phyloP scores from a whole-genome alignment of 2,329 filamentous ascomycete genomes.

The Raffaelea albimanens region DNA sequence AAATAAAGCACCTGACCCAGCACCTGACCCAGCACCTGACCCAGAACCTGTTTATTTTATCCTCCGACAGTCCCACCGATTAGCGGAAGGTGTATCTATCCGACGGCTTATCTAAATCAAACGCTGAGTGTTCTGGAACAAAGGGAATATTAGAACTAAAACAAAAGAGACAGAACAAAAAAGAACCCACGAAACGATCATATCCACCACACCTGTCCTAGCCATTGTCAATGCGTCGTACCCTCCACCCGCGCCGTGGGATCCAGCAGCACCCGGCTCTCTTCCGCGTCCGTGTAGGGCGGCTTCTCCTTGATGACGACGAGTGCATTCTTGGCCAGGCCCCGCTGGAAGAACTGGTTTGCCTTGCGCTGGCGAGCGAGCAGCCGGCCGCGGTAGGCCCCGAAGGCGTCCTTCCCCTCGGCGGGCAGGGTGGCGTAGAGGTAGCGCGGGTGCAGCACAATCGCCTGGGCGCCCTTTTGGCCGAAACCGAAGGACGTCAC shows the following conservation, averaged over 20 bases:
- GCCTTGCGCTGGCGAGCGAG: constrained; percentile 94
- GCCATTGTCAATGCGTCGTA: no score
- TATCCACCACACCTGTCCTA: no score
- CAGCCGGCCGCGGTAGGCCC: constrained; percentile 78
- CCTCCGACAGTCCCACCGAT: no score
- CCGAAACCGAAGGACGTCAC: constrained; percentile 99
- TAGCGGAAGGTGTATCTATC: no score
- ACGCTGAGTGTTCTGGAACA: no score
- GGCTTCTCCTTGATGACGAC: constrained; percentile 91
- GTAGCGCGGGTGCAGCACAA: constrained; percentile 95
- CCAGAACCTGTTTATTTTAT: no score
- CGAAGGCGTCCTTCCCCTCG: constrained; percentile 72
- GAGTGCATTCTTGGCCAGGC: constrained; percentile 93
- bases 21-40: no score
- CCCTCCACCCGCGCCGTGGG: constrained; percentile 84
- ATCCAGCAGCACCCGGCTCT: constrained; percentile 84
- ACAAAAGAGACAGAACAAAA: no score
- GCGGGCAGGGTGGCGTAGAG: constrained; percentile 89
- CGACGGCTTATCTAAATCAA: no score
- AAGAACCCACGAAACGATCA: no score
- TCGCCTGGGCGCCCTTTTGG: constrained; percentile 95
- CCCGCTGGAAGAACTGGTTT: constrained; percentile 97
- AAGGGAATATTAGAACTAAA: no score
- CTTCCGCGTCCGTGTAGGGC: constrained; percentile 82
- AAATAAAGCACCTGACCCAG: no score